Conservation (phyloP, 768 basidiomycete genomes). For the Phylloporus arenicola region DNA sequence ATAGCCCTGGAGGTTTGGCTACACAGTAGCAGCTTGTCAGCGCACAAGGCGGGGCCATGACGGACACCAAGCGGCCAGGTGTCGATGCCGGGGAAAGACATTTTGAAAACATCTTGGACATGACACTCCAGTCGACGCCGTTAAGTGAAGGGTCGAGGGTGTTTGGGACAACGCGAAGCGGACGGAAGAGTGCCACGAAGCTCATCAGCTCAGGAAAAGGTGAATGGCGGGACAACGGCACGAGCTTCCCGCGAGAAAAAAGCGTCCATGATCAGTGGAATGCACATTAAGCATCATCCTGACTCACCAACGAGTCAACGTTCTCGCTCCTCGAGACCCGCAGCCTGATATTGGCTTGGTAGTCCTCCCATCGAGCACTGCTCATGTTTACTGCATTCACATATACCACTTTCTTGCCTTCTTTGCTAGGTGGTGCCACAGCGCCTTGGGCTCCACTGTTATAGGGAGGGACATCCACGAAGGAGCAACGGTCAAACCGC, state of each 20-base stretch:
- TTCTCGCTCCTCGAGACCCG: conserved; percentile 39
- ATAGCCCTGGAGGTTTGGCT: conserved; percentile 20
- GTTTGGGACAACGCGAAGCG: conserved; percentile 73
- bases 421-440: conserved; percentile 32
- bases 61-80: conserved; percentile 7
- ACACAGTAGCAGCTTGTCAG: conserved; percentile 11
- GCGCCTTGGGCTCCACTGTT: conserved; percentile 8
- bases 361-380: conserved; percentile 49
- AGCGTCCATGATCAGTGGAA: not conserved
- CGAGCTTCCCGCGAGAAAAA: conserved; percentile 43
- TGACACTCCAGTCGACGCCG: conserved; percentile 68
- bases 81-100: conserved; percentile 36
- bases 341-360: conserved; percentile 36
- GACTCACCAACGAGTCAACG: conserved; percentile 62
- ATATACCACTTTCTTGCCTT: conserved; percentile 64
- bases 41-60: conserved; percentile 22
- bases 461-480: conserved; percentile 42
- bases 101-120: conserved; percentile 61
- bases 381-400: conserved; percentile 80
- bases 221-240: conserved; percentile 84
- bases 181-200: conserved; percentile 80
- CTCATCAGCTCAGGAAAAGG: conserved; percentile 77
- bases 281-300: not conserved
- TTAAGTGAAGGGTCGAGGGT: conserved; percentile 50
- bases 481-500: conserved; percentile 65